Evolutionary conservation across 805 yeast species (phyloP), one percentile per base, ranked within the genome.

Genomic region (Dipodascopsis uninucleata): DNA sequence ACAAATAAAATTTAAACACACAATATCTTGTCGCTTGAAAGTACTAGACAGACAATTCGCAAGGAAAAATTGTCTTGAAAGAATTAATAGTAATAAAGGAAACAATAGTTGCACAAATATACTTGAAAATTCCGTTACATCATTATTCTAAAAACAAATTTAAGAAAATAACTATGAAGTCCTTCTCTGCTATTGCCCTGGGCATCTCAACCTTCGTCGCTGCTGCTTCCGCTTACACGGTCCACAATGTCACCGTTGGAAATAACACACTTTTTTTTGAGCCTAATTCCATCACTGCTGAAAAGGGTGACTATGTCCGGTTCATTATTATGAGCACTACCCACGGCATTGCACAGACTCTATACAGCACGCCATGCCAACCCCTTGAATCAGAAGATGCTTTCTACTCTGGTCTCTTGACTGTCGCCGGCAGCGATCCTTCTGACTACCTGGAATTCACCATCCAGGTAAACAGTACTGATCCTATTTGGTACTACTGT

Each of bases 401-500:
- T 10, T 34, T 55, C 41, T 56, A 28, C 45, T 56, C 59, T 9
- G 59, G 59, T 3, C 36, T 55, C 42, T 20, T 45, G 20, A 28
- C 57, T 17, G 36, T 39, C 28, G 21, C 31, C n/a, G 26, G 21
- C 22, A 28, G 12, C 22, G 12, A 12, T 16, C 33, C 22, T 16
- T 25, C 34, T 28, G 20, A 41, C 20, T 35, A 24, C 22, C 50
- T 52, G 12, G 46, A 49, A n/a, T 56, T 36, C 41, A 41, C 48
- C 28, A 43, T 56, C 31, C 24, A 32, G 26, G 37, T 56, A 39
- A 52, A 40, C 39, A 33, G 17, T 28, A 48, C 58, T 5, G 49
- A 52, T 35, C 59, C 59, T 9, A 49, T 56, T 31, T 56, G 57
- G 57, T 52, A 41, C 41, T 56, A 56, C 43, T 56, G 59, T 39